Evolutionary conservation across 2,329 filamentous ascomycete genomes (phyloP).

Genomic region (Pochonia chlamydosporia): DNA sequence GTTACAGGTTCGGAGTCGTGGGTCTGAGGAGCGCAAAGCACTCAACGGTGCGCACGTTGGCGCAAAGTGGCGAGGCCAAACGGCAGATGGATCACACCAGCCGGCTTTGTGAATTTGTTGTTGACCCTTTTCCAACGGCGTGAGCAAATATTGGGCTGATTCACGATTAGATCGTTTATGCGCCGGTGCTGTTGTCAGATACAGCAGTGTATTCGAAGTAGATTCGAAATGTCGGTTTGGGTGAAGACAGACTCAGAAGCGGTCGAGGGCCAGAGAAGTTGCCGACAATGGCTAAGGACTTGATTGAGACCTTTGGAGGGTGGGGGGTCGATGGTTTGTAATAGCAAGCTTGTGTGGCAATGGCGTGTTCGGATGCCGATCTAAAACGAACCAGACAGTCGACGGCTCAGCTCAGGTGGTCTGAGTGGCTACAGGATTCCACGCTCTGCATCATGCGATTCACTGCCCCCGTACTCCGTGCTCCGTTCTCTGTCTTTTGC

Average conservation of each 20-base stretch:
- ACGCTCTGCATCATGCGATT: no score
- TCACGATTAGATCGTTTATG: no score
- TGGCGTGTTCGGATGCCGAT: slow-evolving; percentile 5
- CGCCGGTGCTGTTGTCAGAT: no score
- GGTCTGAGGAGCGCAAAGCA: not conserved
- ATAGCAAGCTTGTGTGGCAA: not conserved
- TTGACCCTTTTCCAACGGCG: not conserved
- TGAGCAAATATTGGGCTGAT: no score
- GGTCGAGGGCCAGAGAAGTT: not conserved
- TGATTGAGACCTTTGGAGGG: not conserved
- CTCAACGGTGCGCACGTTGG: not conserved
- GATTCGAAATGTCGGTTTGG: not conserved
- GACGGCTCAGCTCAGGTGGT: not conserved
- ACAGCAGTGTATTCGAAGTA: no score
- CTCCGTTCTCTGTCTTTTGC: no score
- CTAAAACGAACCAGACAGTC: slow-evolving; percentile 5
- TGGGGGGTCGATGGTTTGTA: not conserved
- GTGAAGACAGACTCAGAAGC: not conserved
- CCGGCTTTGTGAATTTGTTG: not conserved
- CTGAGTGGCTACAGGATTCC: not conserved
- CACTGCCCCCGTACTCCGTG: no score
- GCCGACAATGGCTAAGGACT: not conserved
- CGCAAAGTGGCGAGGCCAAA: not conserved
- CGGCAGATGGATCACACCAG: not conserved
- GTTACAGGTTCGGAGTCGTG: not conserved